A percentile compares a stretch with the other conserved stretches of the same genome.
These are phyloP conservation scores for Neurospora sp. DNA, from an alignment of 495 filamentous ascomycete species.

Conservation along the genomic window DNA sequence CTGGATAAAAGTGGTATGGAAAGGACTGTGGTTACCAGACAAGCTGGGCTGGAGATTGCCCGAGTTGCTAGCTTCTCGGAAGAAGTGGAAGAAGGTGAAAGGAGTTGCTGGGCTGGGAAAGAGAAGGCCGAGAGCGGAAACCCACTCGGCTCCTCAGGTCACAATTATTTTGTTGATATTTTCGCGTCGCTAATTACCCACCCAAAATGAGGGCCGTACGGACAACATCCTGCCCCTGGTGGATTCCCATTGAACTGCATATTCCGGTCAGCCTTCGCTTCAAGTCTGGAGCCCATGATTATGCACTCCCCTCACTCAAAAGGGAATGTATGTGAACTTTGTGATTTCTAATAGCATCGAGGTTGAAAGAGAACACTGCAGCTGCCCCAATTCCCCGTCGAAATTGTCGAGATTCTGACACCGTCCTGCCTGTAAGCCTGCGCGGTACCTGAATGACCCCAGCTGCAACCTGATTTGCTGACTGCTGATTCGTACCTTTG, in stretches of 20 bases:
- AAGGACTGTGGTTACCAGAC: neutral
- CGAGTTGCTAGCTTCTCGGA: neutral
- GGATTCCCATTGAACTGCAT: neutral
- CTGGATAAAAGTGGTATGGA: neutral
- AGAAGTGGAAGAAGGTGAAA: neutral
- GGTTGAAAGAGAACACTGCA: neutral
- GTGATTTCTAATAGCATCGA: neutral
- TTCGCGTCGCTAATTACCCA: neutral
- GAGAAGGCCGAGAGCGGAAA: neutral
- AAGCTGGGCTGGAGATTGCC: neutral
- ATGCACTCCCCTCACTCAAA: neutral
- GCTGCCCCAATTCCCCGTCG: neutral
- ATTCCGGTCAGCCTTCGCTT: neutral
- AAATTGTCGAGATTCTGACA: neutral
- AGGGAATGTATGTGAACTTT: neutral
- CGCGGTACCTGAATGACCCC: neutral
- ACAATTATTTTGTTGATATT: neutral
- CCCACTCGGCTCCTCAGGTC: neutral
- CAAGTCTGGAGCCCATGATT: neutral
- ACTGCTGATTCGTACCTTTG: neutral
- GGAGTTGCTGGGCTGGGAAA: neutral
- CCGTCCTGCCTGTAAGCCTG: neutral
- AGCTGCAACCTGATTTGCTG: neutral
- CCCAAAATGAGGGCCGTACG: neutral
- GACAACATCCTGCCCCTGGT: neutral